Percentiles rank a stretch among this genome's conserved stretches.
Conservation (phyloP, 306 rosid species). For the Erythrophleum fordii region DNA sequence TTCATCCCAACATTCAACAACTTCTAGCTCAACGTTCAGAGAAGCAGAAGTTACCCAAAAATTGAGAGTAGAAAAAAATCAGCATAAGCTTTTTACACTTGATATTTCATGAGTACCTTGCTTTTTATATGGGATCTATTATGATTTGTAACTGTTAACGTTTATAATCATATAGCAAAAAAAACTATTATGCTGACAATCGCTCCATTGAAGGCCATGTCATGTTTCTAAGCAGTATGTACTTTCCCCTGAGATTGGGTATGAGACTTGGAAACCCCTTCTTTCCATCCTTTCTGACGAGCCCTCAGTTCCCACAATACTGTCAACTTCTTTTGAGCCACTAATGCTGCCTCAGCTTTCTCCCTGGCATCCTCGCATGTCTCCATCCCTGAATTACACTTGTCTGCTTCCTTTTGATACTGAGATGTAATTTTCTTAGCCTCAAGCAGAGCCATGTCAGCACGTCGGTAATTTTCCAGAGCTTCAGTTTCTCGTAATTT, state of each 20-base stretch:
- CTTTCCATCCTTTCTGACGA: conserved; percentile 97
- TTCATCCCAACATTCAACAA: conserved; percentile 29
- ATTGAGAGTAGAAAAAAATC: conserved; percentile 34
- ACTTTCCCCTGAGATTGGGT: conserved; percentile 64
- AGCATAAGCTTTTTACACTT: conserved; percentile 48
- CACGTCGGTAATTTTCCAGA: conserved; percentile 70
- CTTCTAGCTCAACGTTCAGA: conserved; percentile 30
- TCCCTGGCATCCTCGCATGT: conserved; percentile 97
- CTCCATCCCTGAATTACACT: conserved; percentile 99
- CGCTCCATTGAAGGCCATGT: conserved; percentile 27
- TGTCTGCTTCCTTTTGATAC: conserved; percentile 98
- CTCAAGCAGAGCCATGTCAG: conserved; percentile 94
- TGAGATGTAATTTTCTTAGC: conserved; percentile 95
- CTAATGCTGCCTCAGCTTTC: conserved; percentile 75
- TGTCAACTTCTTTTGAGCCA: conserved; percentile 72
- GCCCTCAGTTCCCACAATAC: conserved; percentile 93
- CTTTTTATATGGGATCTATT: conserved; percentile 18
- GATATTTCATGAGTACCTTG: conserved; percentile 38
- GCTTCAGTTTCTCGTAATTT: conserved; percentile 82
- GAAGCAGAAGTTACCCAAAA: conserved; percentile 45
- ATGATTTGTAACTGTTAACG: conserved; percentile 36
- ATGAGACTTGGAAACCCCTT: conserved; percentile 67
- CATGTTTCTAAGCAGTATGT: conserved; percentile 57
- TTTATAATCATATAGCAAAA: conserved; percentile 33
- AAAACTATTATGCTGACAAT: conserved; percentile 35